Evolutionary conservation across 2,329 filamentous ascomycete species (phyloP).

Genomic region (Trematosphaeria pertusa): DNA sequence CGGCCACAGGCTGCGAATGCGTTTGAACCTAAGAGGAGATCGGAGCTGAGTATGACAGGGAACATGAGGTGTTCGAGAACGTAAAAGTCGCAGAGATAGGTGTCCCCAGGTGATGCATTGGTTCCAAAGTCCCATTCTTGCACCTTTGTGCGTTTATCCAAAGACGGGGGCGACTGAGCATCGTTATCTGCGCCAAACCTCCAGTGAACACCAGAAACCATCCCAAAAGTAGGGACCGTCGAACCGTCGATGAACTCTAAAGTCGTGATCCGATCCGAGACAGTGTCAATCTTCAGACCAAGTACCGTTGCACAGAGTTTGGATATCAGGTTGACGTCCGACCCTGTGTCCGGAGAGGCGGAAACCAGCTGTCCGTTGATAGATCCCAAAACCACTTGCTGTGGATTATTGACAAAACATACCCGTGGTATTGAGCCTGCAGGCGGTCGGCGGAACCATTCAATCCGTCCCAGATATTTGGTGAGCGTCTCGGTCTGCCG

Average conservation of each 20-base stretch:
- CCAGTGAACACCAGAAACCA: not conserved
- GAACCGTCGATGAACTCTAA: not conserved
- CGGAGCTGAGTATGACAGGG: conserved; percentile 3
- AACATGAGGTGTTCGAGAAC: not conserved
- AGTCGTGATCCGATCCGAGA: not conserved
- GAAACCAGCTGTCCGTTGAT: not conserved
- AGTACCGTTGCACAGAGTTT: not conserved
- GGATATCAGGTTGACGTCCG: conserved; percentile 1
- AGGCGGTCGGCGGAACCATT: not conserved
- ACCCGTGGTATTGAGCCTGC: not conserved
- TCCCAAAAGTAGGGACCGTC: not conserved
- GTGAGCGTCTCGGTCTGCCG: not conserved
- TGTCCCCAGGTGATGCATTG: not conserved
- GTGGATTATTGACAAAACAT: not conserved
- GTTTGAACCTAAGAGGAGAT: conserved; percentile 3
- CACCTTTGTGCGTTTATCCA: not conserved
- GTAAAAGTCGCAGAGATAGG: conserved; percentile 4
- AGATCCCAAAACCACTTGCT: not conserved
- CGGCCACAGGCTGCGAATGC: not conserved
- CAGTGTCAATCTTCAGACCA: not conserved
- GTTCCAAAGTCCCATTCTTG: not conserved
- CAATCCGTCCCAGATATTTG: not conserved
- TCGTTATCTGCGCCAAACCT: not conserved
- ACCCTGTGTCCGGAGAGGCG: not conserved
- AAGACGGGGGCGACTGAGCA: too few relatives aligned